These are phyloP conservation scores for Coccomyxa sp. DNA, from an alignment of 139 green algal species.

Conservation along the genomic window DNA sequence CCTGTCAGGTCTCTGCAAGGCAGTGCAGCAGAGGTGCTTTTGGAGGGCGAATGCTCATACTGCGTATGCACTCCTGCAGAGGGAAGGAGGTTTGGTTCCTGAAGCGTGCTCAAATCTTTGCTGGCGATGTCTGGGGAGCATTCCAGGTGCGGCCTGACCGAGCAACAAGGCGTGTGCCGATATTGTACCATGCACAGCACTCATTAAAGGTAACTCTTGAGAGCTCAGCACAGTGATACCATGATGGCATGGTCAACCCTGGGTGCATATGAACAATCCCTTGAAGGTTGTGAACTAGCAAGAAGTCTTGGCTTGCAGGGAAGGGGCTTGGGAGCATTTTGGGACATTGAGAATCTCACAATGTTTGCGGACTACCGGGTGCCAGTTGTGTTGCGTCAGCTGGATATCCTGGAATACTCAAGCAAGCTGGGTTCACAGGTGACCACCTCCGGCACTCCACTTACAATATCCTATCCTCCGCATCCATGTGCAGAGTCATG, in stretches of 20 bases:
- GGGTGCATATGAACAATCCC: too few species aligned
- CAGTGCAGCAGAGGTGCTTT: not conserved
- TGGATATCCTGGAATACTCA: constrained; percentile 66
- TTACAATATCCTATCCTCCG: too few species aligned
- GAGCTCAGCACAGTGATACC: too few species aligned
- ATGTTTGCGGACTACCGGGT: constrained; percentile 95
- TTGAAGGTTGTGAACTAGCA: too few species aligned
- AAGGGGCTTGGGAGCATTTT: constrained; percentile 62
- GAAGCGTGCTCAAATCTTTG: constrained; percentile 96
- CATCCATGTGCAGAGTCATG: too few species aligned
- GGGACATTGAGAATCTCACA: constrained; percentile 79
- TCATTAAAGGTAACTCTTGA: too few species aligned
- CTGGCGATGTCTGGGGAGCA: constrained; percentile 83
- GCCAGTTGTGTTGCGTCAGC: constrained; percentile 58
- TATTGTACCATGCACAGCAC: too few species aligned
- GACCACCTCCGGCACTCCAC: too few species aligned
- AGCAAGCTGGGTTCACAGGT: too few species aligned
- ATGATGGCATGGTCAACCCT: too few species aligned
- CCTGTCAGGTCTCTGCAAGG: not conserved
- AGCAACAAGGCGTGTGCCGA: too few species aligned
- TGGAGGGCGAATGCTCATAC: not conserved
- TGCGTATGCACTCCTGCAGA: not conserved
- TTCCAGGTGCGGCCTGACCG: constrained; percentile 45
- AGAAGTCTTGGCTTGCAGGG: too few species aligned
- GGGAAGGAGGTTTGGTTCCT: constrained; percentile 84